Percentiles rank a stretch among this genome's conserved stretches.
phyloP scores from a whole-genome alignment of 2,329 filamentous ascomycete genomes.

The Venturia nashicola region DNA sequence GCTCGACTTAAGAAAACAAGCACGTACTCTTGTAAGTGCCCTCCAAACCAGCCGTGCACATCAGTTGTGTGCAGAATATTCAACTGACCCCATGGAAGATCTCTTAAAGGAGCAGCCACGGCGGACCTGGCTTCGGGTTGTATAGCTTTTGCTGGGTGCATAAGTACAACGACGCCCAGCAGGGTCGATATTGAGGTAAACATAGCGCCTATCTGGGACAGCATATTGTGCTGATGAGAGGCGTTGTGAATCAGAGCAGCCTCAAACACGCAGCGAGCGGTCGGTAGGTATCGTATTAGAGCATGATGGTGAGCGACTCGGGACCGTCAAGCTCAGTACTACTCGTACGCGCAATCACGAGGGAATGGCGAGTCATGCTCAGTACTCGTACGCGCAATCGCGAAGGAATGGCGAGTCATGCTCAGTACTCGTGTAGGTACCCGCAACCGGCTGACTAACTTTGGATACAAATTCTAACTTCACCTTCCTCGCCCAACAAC shows the following conservation, averaged over 20 bases:
- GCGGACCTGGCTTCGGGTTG: conserved; percentile 76
- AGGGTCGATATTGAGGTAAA: not conserved
- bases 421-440: not conserved
- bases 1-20: not conserved
- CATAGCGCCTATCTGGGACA: not conserved
- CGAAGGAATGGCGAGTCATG: not conserved
- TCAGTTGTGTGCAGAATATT: conserved; percentile 92
- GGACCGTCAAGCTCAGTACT: no score
- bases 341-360: no score
- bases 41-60: conserved; percentile 90
- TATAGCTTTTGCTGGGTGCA: conserved; percentile 20
- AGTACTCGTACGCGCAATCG: not conserved
- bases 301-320: not conserved
- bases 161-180: conserved; percentile 23
- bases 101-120: conserved; percentile 66
- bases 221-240: not conserved
- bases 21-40: conserved; percentile 74
- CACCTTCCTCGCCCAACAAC: not conserved
- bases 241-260: not conserved
- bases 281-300: no score
- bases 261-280: no score
- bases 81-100: conserved; percentile 82
- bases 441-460: not conserved
- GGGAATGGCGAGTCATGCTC: not conserved
- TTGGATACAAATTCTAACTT: not conserved